Percentiles rank a stretch among this genome's conserved stretches.
These are phyloP conservation scores for Arctium minus DNA, from an alignment of 129 eudicot genomes.

Conservation along the genomic window DNA sequence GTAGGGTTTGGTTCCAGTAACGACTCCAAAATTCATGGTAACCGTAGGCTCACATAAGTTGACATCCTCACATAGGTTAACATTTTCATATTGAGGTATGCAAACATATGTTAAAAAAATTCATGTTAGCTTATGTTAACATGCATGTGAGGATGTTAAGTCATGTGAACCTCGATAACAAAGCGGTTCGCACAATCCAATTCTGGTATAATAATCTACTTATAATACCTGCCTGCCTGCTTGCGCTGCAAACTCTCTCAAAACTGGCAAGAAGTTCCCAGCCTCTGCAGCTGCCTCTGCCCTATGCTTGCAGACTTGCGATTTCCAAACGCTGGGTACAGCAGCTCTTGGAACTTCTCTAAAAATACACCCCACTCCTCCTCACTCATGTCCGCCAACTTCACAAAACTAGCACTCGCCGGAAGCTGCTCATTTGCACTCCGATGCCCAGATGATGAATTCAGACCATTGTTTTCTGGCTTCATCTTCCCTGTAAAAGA, in stretches of 20 bases:
- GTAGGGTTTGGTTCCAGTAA: too few species aligned
- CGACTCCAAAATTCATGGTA: too few species aligned
- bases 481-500: slow-evolving; percentile 25
- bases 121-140: too few species aligned
- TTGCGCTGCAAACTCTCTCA: slow-evolving; percentile 20
- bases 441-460: slow-evolving; percentile 58
- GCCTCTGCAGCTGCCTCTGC: slow-evolving; percentile 64
- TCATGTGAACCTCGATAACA: too few species aligned
- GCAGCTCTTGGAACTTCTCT: slow-evolving; percentile 64
- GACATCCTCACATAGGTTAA: too few species aligned
- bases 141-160: too few species aligned
- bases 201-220: background rate
- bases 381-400: slow-evolving; percentile 62
- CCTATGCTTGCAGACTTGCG: slow-evolving; percentile 44
- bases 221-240: background rate
- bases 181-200: too few species aligned
- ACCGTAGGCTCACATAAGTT: too few species aligned
- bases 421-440: slow-evolving; percentile 77
- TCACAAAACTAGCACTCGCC: slow-evolving; percentile 57
- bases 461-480: slow-evolving; percentile 29
- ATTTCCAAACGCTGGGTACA: slow-evolving; percentile 53
- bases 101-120: too few species aligned
- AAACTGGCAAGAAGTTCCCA: slow-evolving; percentile 63
- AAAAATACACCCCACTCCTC: slow-evolving; percentile 58
- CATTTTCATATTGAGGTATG: too few species aligned